Evolutionary conservation across 805 yeast species (phyloP), one percentile per base, ranked within the genome.

Genomic region (Komagataella pseudopastoris): DNA sequence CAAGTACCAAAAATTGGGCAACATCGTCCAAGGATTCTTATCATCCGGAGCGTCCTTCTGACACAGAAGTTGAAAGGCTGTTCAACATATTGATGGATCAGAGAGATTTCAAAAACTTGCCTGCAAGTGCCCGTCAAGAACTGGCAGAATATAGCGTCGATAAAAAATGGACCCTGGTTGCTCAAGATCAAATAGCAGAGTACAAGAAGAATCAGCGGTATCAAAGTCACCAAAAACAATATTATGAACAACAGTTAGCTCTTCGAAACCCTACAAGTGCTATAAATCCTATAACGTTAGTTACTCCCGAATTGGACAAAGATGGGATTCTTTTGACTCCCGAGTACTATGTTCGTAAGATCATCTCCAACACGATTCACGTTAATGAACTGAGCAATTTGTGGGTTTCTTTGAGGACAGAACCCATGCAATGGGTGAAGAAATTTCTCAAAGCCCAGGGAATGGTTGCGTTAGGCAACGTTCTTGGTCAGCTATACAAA

Each of bases 361-460:
- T 93, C 56, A 74, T 90, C 60, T 81, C 85, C 44, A 84, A 85
- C 58, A 67, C 78, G 36, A 80, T 90, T 51, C 71, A 85, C 1
- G 69, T 80, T 3, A 79, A 78, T 50, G 88, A 90, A 63, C 70
- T 91, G 56, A 87, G 85, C 45, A 86, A 86, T 57, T 73, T 93
- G 50, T 88, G 93, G 85, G 96, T 93, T 5, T 88, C 96, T 48
- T 71, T 91, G 46, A 79, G 98, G 56, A 88, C 98, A 0, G 98
- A 91, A 62, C 68, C 66, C 46, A 54, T 67, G 43, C 76, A 71
- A 44, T 93, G 99, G 99, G 96, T 90, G 1, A 77, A 82, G 53
- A 77, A 73, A 22, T 93, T 93, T 60, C 72, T 93, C 17, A 83
- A 79, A 52, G 76, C 81, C 50, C 97, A 91, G 65, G 99, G 99